Evolutionary conservation across 1,284 basidiomycete species (phyloP), one percentile per base, ranked within the genome.

Genomic region (Trametes sp.): DNA sequence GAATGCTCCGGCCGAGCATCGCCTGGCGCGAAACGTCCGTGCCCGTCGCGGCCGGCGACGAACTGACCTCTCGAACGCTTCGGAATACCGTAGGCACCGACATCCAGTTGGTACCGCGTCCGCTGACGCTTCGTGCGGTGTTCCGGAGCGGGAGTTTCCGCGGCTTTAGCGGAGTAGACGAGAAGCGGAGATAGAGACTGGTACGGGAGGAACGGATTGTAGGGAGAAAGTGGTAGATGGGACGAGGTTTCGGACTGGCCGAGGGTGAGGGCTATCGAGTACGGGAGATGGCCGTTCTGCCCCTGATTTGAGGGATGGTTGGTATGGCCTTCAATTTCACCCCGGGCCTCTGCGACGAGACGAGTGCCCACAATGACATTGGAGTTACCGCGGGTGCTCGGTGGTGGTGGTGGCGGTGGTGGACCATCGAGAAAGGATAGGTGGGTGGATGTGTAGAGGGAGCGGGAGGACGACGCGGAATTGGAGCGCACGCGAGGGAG

Each of bases 21-120:
- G 46, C 58, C 71, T 21, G 65, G 63, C 24, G 57, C 59, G 38
- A 70, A 64, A 49, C 66, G 70, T 48, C 73, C 71, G 35, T 73
- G 68, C 23, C 74, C 74, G 48, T 73, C 75, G 58, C 75, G 73
- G 48, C 73, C 73, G 54, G 76, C 71, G 35, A 69, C 65, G 51
- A 67, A 70, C n/a, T 69, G 57, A 9, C 69, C 70, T 54, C 73
- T 66, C 33, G 69, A 70, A 44, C 76, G 76, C 61, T 83, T 82
- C 1, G 82, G 79, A 41, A 91, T 92, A 13, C 90, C 89, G 66
- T 90, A 92, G 13, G 88, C 90, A n/a, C 87, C 90, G 4, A 87
- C 85, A 58, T 90, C 87, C 23, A 92, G 82, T 60, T 87, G 87
- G 67, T 86, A 91, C 21, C 80, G 80, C 44, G 81, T 76, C 4